Conservation (phyloP, 2,329 filamentous ascomycete genomes). For the Meredithiella fracta region DNA sequence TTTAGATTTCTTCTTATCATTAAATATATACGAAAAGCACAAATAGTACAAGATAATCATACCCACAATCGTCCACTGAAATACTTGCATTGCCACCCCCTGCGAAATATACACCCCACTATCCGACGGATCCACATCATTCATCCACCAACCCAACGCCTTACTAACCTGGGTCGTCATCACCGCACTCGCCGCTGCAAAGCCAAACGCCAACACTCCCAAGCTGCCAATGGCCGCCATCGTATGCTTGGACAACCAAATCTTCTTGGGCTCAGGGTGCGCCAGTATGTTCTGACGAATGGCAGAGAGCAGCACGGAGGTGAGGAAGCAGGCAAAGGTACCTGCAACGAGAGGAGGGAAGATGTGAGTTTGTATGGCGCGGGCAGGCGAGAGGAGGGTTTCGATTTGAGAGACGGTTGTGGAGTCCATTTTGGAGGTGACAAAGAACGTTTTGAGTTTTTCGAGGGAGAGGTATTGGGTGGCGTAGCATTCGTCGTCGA, state of each 20-base stretch:
- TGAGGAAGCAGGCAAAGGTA: conserved; percentile 12
- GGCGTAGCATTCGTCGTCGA: conserved; percentile 12
- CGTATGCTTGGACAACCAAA: conserved; percentile 11
- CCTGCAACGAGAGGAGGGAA: conserved; percentile 13
- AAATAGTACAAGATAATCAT: conserved; percentile 14
- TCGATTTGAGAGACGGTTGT: conserved; percentile 4
- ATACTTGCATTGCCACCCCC: conserved; percentile 10
- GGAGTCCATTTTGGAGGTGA: conserved; percentile 10
- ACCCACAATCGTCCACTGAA: conserved; percentile 13
- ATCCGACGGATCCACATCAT: conserved; percentile 5
- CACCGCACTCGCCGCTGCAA: conserved; percentile 11
- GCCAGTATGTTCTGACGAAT: conserved; percentile 13
- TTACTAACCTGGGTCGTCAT: conserved; percentile 13
- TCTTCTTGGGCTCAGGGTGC: conserved; percentile 5
- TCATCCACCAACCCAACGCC: conserved; percentile 13
- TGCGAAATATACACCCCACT: conserved; percentile 4
- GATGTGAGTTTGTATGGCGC: conserved; percentile 13
- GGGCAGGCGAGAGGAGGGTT: conserved; percentile 10
- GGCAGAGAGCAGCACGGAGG: conserved; percentile 9
- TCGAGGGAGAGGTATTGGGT: conserved; percentile 10
- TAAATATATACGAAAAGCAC: conserved; percentile 13
- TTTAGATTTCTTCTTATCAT: conserved; percentile 8
- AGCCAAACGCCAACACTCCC: conserved; percentile 11
- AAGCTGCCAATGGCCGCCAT: conserved; percentile 8
- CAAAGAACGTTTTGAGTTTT: conserved; percentile 11